Conservation (phyloP, 2,329 filamentous ascomycete species). For the Seiridium unicorne region DNA sequence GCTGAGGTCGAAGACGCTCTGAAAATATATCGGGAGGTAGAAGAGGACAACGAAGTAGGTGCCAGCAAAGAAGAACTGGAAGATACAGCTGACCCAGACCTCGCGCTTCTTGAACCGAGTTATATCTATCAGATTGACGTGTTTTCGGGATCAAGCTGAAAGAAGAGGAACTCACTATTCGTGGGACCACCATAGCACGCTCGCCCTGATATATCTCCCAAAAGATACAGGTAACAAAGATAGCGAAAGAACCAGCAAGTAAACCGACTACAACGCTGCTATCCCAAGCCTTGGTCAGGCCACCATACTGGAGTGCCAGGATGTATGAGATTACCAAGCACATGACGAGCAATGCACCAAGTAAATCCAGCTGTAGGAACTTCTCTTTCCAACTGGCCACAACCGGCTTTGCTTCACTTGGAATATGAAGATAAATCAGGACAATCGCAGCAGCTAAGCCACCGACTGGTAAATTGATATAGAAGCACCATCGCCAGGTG, state of each 20-base stretch:
- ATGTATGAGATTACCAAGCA: constrained; percentile 28
- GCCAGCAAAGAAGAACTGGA: constrained; percentile 30
- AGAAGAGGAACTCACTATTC: constrained; percentile 27
- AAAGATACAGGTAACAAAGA: constrained; percentile 39
- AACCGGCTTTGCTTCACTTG: too few species aligned
- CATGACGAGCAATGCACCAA: constrained; percentile 25
- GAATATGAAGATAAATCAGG: constrained; percentile 18
- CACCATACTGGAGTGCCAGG: constrained; percentile 32
- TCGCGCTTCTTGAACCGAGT: constrained; percentile 28
- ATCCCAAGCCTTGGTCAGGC: constrained; percentile 37
- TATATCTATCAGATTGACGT: too few species aligned
- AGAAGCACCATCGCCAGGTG: constrained; percentile 38
- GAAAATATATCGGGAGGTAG: constrained; percentile 51
- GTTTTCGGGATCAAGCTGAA: too few species aligned
- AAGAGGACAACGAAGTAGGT: constrained; percentile 39
- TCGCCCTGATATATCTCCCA: constrained; percentile 32
- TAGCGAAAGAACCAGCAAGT: constrained; percentile 34
- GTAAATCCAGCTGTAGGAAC: constrained; percentile 23
- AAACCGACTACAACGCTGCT: constrained; percentile 41
- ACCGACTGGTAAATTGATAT: constrained; percentile 37
- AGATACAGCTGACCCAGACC: constrained; percentile 32
- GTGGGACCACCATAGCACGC: constrained; percentile 38
- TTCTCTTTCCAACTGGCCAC: neutral
- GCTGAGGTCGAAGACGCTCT: constrained; percentile 38
- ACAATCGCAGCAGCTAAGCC: constrained; percentile 26